These are phyloP conservation scores for Ocimum tenuiflorum DNA, from an alignment of 257 asterid genomes.

Conservation along the genomic window DNA sequence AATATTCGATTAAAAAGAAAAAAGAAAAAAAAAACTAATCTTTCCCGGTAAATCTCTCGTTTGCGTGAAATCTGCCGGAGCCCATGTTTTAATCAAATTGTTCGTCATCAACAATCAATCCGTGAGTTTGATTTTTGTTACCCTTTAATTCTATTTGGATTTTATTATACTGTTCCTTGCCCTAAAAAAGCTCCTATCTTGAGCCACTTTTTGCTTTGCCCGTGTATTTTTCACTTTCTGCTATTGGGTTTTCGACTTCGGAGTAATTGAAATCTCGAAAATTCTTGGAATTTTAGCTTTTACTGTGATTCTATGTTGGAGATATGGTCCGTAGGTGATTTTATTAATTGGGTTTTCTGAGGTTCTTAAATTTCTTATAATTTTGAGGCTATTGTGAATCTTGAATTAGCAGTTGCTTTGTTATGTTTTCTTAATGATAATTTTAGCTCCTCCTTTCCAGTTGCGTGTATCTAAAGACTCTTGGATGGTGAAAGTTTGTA, in stretches of 20 bases:
- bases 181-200: constrained; percentile 18
- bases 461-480: constrained; percentile 4
- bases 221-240: constrained; percentile 14
- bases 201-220: constrained; percentile 12
- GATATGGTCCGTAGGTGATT: background rate
- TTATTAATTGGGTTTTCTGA: constrained; percentile 18
- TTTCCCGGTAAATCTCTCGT: constrained; percentile 17
- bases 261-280: constrained; percentile 24
- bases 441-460: constrained; percentile 19
- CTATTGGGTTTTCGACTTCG: constrained; percentile 14
- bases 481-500: constrained; percentile 18
- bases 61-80: constrained; percentile 18
- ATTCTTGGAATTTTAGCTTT: constrained; percentile 21
- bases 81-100: constrained; percentile 20
- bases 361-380: background rate
- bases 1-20: too few species aligned
- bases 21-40: background rate
- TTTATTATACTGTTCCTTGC: constrained; percentile 12
- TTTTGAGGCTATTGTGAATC: constrained; percentile 24
- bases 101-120: constrained; percentile 27
- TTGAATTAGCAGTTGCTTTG: constrained; percentile 11
- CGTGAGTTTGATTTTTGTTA: constrained; percentile 25
- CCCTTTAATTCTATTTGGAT: background rate
- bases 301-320: background rate
- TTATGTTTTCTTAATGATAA: background rate